Evolutionary conservation across 176 grass and related monocot genomes (phyloP).

Genomic region (Ampelocalamus luodianensis): DNA sequence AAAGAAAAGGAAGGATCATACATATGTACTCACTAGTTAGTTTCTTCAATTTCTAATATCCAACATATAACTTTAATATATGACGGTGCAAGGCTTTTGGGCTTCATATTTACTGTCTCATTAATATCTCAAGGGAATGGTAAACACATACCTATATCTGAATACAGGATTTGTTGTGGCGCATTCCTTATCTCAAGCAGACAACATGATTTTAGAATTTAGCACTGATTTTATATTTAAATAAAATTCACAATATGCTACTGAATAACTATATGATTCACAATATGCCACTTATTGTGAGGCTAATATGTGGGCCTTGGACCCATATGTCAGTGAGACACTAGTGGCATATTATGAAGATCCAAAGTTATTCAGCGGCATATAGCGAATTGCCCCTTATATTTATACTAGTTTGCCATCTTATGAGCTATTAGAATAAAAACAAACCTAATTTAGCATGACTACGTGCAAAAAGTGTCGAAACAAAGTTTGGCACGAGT

Average conservation of each 20-base stretch:
- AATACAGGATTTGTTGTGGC: neutral
- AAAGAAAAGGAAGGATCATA: neutral
- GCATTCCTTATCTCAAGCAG: neutral
- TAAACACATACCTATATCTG: neutral
- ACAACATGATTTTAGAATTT: neutral
- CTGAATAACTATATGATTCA: too few relatives aligned
- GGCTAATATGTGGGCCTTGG: too few relatives aligned
- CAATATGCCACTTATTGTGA: too few relatives aligned
- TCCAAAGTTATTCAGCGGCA: too few relatives aligned
- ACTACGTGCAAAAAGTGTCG: neutral
- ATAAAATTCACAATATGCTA: too few relatives aligned
- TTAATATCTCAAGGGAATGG: constrained; percentile 3
- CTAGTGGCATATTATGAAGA: too few relatives aligned
- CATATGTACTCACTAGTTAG: neutral
- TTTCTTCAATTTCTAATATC: neutral
- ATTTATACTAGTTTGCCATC: neutral
- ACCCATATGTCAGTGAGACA: too few relatives aligned
- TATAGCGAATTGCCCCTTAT: neutral
- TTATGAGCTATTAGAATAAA: neutral
- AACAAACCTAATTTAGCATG: neutral
- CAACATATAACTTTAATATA: neutral
- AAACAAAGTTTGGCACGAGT: neutral
- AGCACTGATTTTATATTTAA: neutral
- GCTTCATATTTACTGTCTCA: constrained; percentile 2
- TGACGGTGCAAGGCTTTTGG: neutral